Conservation (phyloP, 2,329 filamentous ascomycete species). For the Clarireedia hainanense region DNA sequence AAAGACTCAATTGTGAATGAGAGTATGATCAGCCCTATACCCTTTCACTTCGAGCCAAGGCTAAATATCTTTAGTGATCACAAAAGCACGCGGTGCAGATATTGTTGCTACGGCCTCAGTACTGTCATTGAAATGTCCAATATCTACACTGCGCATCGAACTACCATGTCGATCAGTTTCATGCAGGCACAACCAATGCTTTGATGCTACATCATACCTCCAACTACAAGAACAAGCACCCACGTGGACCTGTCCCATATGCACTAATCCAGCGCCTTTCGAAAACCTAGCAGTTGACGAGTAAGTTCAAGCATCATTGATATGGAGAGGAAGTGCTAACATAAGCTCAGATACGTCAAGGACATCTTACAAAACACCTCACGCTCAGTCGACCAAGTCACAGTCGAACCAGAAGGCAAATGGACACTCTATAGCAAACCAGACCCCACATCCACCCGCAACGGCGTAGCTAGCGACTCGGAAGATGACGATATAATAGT, state of each 20-base stretch:
- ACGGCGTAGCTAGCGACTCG: constrained; percentile 26
- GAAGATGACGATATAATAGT: constrained; percentile 45
- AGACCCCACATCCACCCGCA: constrained; percentile 13
- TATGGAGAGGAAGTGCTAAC: constrained; percentile 11
- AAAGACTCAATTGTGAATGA: constrained; percentile 78
- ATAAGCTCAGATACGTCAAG: constrained; percentile 61
- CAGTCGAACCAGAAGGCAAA: constrained; percentile 76
- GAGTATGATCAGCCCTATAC: constrained; percentile 45
- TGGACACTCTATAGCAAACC: constrained; percentile 47
- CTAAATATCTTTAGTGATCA: constrained; percentile 53
- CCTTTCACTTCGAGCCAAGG: not conserved
- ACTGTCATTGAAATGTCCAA: constrained; percentile 85
- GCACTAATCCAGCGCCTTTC: constrained; percentile 75
- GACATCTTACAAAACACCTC: constrained; percentile 75
- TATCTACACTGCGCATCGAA: constrained; percentile 76
- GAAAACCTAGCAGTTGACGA: constrained; percentile 81
- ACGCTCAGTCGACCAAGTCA: constrained; percentile 70
- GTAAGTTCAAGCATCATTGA: constrained; percentile 39
- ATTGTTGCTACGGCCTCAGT: constrained; percentile 83
- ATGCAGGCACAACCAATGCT: constrained; percentile 90
- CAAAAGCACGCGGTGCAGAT: constrained; percentile 76
- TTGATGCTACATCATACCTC: constrained; percentile 86
- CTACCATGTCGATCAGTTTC: constrained; percentile 70
- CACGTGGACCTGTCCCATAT: constrained; percentile 94
- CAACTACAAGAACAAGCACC: constrained; percentile 93